Base-by-base conservation (phyloP, 768 basidiomycete genomes). In the Boletus fagicola region DNA sequence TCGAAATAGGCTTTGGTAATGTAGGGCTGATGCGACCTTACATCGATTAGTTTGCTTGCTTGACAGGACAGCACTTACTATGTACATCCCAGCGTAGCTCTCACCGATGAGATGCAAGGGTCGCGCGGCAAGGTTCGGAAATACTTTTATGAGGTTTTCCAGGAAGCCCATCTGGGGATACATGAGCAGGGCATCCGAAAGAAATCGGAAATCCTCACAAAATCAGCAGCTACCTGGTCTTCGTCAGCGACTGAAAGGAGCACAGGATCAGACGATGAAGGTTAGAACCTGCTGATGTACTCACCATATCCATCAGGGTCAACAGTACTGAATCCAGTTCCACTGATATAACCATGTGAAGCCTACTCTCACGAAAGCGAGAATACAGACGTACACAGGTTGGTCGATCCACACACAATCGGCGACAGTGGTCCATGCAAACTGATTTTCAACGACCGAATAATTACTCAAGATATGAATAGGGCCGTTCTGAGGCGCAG, bases 51-150 rank as follows among this genome's bases (percentile, higher is more conserved):
- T 11, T 31, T 31, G 15, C 38, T 35, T 16, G 12, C 3, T 5
- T 9, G 20, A 38, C 83, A 85, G 45, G 44, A 30, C 26, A 22
- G 43, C 7, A 68, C 82, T 57, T 61, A 83, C 83, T 49, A 89
- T 88, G 61, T 83, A 88, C 49, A 76, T 79, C 24, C 88, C 88
- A 24, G 88, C 82, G 69, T 89, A 89, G 65, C 85, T 87, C 70
- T 90, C 88, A 4, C 88, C 88, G 0, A 83, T 83, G n/a, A 91
- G 65, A 67, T 84, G 72, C 48, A 90, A 74, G 18, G 88, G 88
- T 28, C 89, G 81, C 2, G 74, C 82, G 16, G 81, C 81, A 22
- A 90, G 76, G 9, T 11, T 9, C 9, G 30, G 30, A 10, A 31
- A 28, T 6, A 28, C 28, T 6, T 28, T 28, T 28, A 28, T 5